phyloP scores from a whole-genome alignment of 352 stramenopile genomes.

The Phytophthora chlamydospora region DNA sequence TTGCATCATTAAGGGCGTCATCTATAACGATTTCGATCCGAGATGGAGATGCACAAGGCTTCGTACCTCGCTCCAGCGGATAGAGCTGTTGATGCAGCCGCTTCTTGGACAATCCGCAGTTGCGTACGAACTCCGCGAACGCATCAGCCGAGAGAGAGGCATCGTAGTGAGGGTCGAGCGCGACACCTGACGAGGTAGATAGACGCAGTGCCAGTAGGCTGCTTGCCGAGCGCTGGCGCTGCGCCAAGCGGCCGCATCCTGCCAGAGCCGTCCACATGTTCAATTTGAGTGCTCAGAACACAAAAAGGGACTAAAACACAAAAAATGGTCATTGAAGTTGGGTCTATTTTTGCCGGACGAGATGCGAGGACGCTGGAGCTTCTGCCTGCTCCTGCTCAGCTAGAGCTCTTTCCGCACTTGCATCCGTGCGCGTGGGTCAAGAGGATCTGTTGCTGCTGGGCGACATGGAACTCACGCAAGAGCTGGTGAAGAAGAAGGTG shows the following conservation, averaged over 20 bases:
- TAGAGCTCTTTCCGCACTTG: no score
- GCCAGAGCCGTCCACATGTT: slow-evolving; percentile 8
- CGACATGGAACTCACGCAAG: slow-evolving; percentile 48
- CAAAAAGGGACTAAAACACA: neutral
- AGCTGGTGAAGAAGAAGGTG: slow-evolving; percentile 80
- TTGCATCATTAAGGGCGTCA: slow-evolving; percentile 18
- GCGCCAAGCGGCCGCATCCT: neutral
- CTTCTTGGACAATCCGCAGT: slow-evolving; percentile 47
- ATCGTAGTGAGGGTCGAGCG: neutral
- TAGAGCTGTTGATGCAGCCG: slow-evolving; percentile 49
- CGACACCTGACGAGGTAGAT: slow-evolving; percentile 1
- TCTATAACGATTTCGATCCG: slow-evolving; percentile 2
- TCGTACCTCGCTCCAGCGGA: slow-evolving; percentile 29
- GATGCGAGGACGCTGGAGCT: slow-evolving; percentile 14
- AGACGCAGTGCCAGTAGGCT: slow-evolving; percentile 1
- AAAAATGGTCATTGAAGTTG: neutral
- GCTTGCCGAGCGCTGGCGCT: neutral
- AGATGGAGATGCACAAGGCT: neutral
- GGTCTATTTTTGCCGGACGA: slow-evolving; percentile 4
- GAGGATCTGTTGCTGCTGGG: neutral
- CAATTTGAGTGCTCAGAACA: neutral
- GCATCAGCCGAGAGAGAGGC: slow-evolving; percentile 33
- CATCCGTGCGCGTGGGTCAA: no score
- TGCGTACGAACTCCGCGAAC: slow-evolving; percentile 47
- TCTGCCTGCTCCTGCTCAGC: neutral